Conservation (phyloP, 257 asterid species). For the Hygrophila difformis region DNA sequence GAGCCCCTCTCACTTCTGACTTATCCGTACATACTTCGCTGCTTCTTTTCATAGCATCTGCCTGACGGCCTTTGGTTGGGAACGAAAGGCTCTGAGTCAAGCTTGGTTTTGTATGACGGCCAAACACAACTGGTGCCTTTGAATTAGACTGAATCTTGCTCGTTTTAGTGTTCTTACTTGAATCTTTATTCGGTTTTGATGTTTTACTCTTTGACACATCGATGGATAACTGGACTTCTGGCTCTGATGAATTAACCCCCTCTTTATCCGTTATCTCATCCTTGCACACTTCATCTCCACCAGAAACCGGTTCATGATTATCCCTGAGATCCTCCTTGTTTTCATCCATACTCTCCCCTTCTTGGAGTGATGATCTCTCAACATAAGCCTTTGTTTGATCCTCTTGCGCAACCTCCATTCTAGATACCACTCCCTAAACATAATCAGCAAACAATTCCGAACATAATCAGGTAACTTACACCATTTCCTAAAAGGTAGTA, state of each 20-base stretch:
- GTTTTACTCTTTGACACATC: constrained; percentile 24
- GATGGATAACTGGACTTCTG: constrained; percentile 19
- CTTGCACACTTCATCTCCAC: constrained; percentile 22
- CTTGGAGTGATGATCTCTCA: constrained; percentile 14
- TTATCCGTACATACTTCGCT: constrained; percentile 36
- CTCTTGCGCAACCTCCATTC: constrained; percentile 26
- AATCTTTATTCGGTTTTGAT: constrained; percentile 10
- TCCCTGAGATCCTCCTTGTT: constrained; percentile 18
- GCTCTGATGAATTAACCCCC: constrained; percentile 17
- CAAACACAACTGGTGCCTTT: constrained; percentile 34
- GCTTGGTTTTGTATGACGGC: constrained; percentile 34
- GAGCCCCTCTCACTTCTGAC: constrained; percentile 30
- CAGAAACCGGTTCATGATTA: constrained; percentile 15
- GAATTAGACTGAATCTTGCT: constrained; percentile 30
- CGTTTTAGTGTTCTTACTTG: constrained; percentile 25
- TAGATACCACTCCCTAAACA: constrained; percentile 39
- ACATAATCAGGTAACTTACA: no score
- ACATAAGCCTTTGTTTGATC: constrained; percentile 24
- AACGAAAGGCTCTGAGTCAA: constrained; percentile 55
- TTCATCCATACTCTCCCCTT: constrained; percentile 21
- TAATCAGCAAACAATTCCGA: no score
- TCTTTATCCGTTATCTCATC: constrained; percentile 23
- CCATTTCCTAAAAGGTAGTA: no score
- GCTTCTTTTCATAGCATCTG: constrained; percentile 53
- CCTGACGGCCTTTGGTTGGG: constrained; percentile 37